Conservation (phyloP, 2,329 filamentous ascomycete genomes). For the Byssoonygena ceratinophila region DNA sequence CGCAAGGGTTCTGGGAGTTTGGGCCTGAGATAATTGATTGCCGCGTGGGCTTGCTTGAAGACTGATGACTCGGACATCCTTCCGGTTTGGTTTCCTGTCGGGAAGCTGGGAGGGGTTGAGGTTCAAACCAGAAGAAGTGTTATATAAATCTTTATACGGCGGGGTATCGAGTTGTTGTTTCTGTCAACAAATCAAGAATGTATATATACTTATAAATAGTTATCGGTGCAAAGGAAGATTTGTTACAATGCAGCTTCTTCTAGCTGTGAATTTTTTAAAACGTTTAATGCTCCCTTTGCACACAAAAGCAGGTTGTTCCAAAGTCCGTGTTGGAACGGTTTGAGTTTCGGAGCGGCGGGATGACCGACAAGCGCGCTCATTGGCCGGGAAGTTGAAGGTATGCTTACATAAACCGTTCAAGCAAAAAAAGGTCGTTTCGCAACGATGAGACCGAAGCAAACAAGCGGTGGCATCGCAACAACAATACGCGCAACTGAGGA, state of each 20-base stretch:
- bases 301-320: too few species aligned
- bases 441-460: neutral
- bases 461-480: neutral
- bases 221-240: too few species aligned
- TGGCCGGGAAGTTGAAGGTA: neutral
- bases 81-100: neutral
- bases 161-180: neutral
- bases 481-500: neutral
- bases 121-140: neutral
- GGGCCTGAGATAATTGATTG: constrained; percentile 41
- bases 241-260: neutral
- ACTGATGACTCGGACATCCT: constrained; percentile 13
- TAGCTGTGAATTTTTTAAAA: neutral
- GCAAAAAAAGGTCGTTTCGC: neutral
- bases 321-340: too few species aligned
- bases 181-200: too few species aligned
- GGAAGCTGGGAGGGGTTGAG: neutral
- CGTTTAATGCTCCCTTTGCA: too few species aligned
- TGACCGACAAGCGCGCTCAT: neutral
- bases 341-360: neutral
- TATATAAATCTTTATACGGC: neutral
- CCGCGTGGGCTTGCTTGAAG: constrained; percentile 33
- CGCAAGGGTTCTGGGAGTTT: constrained; percentile 43
- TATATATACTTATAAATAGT: too few species aligned
- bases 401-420: constrained; percentile 4